These are phyloP conservation scores for Cladorrhinum sp. DNA, from an alignment of 2,329 filamentous ascomycete species.

Conservation along the genomic window DNA sequence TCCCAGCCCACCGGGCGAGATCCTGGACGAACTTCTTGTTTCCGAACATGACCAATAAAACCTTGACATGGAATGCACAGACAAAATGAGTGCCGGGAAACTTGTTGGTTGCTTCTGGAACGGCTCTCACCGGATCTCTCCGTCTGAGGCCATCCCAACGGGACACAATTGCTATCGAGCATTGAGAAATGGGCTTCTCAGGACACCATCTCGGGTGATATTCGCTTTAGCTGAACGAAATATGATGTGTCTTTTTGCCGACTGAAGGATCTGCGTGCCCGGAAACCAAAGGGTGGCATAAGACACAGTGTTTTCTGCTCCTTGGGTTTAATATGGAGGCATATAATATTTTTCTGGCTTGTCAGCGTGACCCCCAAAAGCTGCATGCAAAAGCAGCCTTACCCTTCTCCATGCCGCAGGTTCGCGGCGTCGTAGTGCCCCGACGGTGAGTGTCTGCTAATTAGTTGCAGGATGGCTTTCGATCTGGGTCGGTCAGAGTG, in stretches of 20 bases:
- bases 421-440: neutral
- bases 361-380: neutral
- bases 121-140: neutral
- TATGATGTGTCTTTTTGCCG: neutral
- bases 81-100: neutral
- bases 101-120: neutral
- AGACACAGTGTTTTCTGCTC: neutral
- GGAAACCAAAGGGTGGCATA: neutral
- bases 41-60: conserved; percentile 9
- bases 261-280: neutral
- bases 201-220: neutral
- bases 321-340: neutral
- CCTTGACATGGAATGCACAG: neutral
- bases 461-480: neutral
- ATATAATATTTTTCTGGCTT: neutral
- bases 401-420: neutral
- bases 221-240: too few relatives aligned
- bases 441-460: neutral
- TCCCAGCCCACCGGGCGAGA: conserved; percentile 27
- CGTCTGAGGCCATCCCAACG: neutral
- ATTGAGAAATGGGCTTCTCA: neutral
- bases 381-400: neutral
- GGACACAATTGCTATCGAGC: neutral
- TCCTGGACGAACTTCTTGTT: conserved; percentile 13
- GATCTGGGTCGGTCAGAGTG: neutral